phyloP scores from a whole-genome alignment of 805 yeast species.

The Ogataea naganishii region DNA sequence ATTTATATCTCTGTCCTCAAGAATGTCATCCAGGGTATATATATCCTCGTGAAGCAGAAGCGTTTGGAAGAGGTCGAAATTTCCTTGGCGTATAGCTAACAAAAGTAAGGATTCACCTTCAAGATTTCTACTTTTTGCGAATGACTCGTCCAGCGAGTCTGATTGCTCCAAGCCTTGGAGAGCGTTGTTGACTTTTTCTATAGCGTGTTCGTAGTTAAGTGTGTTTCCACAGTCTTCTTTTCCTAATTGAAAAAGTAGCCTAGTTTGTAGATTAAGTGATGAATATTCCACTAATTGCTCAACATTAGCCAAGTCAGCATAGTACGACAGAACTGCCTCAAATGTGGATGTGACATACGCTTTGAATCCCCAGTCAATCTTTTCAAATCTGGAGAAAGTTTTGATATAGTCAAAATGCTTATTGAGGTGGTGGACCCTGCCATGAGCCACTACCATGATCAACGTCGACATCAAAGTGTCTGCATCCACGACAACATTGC shows the following conservation, averaged over 20 bases:
- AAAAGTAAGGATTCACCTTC: slow-evolving; percentile 68
- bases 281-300: slow-evolving; percentile 33
- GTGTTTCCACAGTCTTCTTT: too few species aligned
- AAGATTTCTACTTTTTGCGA: slow-evolving; percentile 30
- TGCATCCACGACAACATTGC: slow-evolving; percentile 49
- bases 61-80: slow-evolving; percentile 33
- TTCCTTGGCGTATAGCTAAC: slow-evolving; percentile 46
- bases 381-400: slow-evolving; percentile 41
- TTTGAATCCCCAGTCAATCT: slow-evolving; percentile 45
- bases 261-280: slow-evolving; percentile 30
- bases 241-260: too few species aligned
- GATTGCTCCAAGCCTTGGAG: slow-evolving; percentile 20
- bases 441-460: slow-evolving; percentile 59
- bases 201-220: too few species aligned
- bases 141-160: slow-evolving; percentile 13
- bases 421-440: slow-evolving; percentile 49
- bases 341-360: slow-evolving; percentile 79
- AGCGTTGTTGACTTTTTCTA: too few species aligned
- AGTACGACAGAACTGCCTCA: slow-evolving; percentile 70
- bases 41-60: slow-evolving; percentile 37
- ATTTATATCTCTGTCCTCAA: slow-evolving; percentile 49
- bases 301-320: slow-evolving; percentile 31
- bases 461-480: slow-evolving; percentile 71
- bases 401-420: slow-evolving; percentile 61
- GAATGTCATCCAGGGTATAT: slow-evolving; percentile 57